Evolutionary conservation across 2,329 filamentous ascomycete species (phyloP), one percentile per base, ranked within the genome.

Genomic region (Metarhizium anisopliae): DNA sequence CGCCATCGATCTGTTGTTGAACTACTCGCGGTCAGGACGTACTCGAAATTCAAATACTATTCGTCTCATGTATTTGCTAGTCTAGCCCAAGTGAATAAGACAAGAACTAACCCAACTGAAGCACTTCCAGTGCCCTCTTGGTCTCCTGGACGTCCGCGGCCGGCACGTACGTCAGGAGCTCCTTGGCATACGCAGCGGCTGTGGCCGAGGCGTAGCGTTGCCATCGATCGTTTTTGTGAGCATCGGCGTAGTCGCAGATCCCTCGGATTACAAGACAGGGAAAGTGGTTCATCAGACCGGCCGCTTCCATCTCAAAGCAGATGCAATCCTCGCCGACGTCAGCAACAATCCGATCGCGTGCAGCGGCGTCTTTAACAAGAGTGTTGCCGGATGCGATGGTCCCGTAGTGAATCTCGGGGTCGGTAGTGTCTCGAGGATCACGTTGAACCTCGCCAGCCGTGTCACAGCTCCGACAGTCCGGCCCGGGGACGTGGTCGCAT

Each of bases 201-300:
- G 58, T 61, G 13, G 58, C 54, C 6, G 64, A 59, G 7, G 63
- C 56, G 52, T 65, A 65, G 14, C 54, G 20, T 49, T 65, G 63
- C 64, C 61, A 67, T 29, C 13, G 32, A 8, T 64, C 57, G 53
- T 62, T 64, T 47, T 67, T 67, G 47, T 67, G 61, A 3, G 60
- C 57, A 47, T 69, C 67, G 3, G 66, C 58, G 50, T 70, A 70
- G 55, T 70, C 67, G 51, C 61, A 67, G 40, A 69, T 53, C 10
- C 51, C 51, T 53, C 51, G 51, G 36, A 53, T 53, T 25, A 53
- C 51, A 29, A 51, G 50, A 16, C 50, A 51, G 35, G 35, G 50
- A 51, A 51, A 51, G 35, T 40, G 30, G 3, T 51, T 51, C 50
- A 51, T 32, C 43, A 47, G 43, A 8, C 43, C 43, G 18, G 43